Base-by-base conservation (phyloP, 768 basidiomycete genomes). In the Tulasnella sp. region DNA sequence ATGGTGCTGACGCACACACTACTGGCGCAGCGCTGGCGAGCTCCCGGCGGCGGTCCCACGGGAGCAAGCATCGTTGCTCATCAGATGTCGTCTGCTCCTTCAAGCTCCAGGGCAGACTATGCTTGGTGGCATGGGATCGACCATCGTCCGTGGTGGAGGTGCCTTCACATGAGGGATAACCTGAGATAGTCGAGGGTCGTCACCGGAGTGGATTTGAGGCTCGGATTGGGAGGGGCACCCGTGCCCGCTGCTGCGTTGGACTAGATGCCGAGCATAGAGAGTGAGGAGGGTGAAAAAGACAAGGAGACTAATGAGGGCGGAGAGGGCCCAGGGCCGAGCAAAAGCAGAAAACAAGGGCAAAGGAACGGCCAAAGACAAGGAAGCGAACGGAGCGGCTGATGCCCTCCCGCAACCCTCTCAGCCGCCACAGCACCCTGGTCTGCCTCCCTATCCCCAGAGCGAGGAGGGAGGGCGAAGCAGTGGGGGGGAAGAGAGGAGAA, bases 101-200 rank as follows among this genome's bases (percentile, higher is more conserved):
- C 37, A 37, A 37, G 37, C 37, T 37, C 37, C 37, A 37, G 37
- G 37, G 37, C 37, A 37, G 6, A 37, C 37, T 2, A 37, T 2
- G 37, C 37, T 37, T 37, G 37, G 2, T 37, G 37, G 37, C 37
- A 37, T 37, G 37, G 37, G 37, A 37, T 37, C 37, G 37, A 37
- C 37, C 37, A 37, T 37, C 37, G 37, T 37, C 37, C 37, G 37
- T 37, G 37, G 37, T 37, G 37, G 37, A 37, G 37, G 6, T 37
- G 37, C 37, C 37, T 37, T 6, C 37, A n/a, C 37, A 2, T 37
- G 37, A 37, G 37, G 37, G 37, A 95, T 77, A 91, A 96, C 69
- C 89, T 96, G 83, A 92, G 93, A 92, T 93, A 11, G 88, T 96
- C 22, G 91, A 94, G 83, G n/a, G 93, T 94, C 78, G 93, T 94